These are phyloP conservation scores for Aspergillus novoparasiticus DNA, from an alignment of 2,329 filamentous ascomycete genomes.

Conservation along the genomic window DNA sequence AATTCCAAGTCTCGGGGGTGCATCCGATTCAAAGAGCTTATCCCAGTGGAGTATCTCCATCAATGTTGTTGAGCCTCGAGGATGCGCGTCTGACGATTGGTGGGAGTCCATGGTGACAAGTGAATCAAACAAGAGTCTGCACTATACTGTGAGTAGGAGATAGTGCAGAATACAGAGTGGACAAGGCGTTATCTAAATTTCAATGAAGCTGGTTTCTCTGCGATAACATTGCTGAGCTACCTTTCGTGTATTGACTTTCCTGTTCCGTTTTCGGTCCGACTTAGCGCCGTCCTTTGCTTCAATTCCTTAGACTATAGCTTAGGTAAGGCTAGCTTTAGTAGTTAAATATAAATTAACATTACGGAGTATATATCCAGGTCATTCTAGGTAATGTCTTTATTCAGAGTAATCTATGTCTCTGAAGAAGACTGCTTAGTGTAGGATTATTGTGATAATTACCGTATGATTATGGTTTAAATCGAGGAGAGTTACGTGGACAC, in stretches of 20 bases:
- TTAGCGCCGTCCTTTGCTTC: neutral
- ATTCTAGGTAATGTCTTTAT: no score
- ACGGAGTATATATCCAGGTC: no score
- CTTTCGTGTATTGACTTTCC: neutral
- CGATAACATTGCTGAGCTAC: neutral
- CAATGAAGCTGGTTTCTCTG: neutral
- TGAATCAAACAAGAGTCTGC: neutral
- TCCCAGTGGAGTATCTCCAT: constrained; percentile 39
- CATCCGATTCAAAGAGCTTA: constrained; percentile 41
- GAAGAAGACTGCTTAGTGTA: no score
- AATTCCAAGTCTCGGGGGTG: constrained; percentile 58
- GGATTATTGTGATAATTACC: no score
- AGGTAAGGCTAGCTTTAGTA: neutral
- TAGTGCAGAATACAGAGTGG: neutral
- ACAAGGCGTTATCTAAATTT: neutral
- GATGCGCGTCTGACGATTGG: constrained; percentile 11
- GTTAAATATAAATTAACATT: no score
- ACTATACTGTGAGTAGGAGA: neutral
- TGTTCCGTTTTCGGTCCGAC: constrained; percentile 6
- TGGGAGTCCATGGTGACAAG: constrained; percentile 16
- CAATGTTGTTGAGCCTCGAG: constrained; percentile 17
- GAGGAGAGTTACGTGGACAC: no score
- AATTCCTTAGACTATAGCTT: neutral
- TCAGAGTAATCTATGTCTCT: no score
- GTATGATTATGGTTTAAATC: no score